These are phyloP conservation scores for Salvia rosmarinus DNA, from an alignment of 257 asterid species.

Conservation along the genomic window DNA sequence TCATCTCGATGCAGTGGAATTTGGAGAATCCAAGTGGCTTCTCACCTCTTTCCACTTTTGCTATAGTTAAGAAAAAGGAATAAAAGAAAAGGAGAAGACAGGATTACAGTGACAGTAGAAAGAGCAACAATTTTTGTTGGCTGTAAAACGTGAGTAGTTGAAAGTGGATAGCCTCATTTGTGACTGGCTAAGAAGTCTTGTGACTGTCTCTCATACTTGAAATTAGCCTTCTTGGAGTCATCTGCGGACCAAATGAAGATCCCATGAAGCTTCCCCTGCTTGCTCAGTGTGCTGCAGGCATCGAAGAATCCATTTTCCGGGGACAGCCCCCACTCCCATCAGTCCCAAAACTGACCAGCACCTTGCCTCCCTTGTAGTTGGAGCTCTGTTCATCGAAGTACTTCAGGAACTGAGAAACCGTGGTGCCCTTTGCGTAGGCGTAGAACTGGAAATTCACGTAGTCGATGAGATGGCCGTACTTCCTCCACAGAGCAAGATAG, in stretches of 20 bases:
- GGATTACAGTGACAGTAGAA: background rate
- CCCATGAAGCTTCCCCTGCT: conserved; percentile 60
- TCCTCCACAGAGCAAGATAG: conserved; percentile 68
- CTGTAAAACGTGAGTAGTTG: background rate
- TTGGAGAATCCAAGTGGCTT: conserved; percentile 11
- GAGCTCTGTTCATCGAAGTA: conserved; percentile 54
- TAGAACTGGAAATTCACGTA: conserved; percentile 83
- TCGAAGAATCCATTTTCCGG: conserved; percentile 65
- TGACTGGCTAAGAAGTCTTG: conserved; percentile 52
- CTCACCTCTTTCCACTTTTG: background rate
- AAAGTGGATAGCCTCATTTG: background rate
- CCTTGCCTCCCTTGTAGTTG: conserved; percentile 60
- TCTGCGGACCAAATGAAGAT: conserved; percentile 88
- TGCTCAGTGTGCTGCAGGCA: conserved; percentile 56
- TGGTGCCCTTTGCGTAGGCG: conserved; percentile 69
- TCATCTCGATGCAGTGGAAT: conserved; percentile 3
- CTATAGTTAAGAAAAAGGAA: too few species aligned
- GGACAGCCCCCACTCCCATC: conserved; percentile 68
- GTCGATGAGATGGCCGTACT: conserved; percentile 53
- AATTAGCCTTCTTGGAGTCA: conserved; percentile 62
- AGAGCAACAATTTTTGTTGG: background rate
- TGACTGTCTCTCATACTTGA: conserved; percentile 54
- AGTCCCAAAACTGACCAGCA: conserved; percentile 59
- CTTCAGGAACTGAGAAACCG: conserved; percentile 53
- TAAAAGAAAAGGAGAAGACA: background rate